Base-by-base conservation (phyloP, 2,329 filamentous ascomycete species). In the Samsoniella hepiali region DNA sequence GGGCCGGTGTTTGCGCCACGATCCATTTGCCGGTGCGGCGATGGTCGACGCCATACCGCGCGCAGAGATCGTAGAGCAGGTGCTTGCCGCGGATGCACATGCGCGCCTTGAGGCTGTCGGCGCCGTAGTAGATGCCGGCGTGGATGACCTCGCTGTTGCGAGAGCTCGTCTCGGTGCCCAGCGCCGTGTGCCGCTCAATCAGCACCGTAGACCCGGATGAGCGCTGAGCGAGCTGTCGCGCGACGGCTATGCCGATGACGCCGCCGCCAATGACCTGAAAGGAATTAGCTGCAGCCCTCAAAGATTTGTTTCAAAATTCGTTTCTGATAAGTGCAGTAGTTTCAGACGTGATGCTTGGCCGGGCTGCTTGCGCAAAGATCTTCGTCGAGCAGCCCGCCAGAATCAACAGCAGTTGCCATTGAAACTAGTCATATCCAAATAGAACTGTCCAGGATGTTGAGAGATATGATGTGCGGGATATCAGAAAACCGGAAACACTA, bases 111-210 rank as follows among this genome's bases (percentile, higher is more conserved):
- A 97, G 85, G 1, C 88, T 89, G 47, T 78, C 76, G 6, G 81
- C 73, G 17, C 90, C 91, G 76, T 97, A 97, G 82, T 97, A 98
- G 67, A 98, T 84, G 15, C 95, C 95, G 1, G 91, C 95, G 75
- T 99, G 95, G 69, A 99, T 96, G 62, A 98, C 94, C 83, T 98
- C 93, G 72, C 90, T 94, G 79, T 97, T 97, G 68, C 93, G 88
- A 67, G 90, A 91, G 66, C 90, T 93, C 0, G 93, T 97, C 78
- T 97, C 93, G 34, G 87, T 94, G 57, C 93, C 93, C 32, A 91
- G 82, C 58, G 84, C 81, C 29, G 81, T 76, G 79, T 97, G 91
- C 32, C 90, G 87, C 76, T 97, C 93, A 1, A 97, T 86, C 61
- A 97, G 80, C 13, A 97, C 82, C 0, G 91, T 94, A 2, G 85